phyloP scores from a whole-genome alignment of 805 yeast species.

The Nakazawaea molendinolei region DNA sequence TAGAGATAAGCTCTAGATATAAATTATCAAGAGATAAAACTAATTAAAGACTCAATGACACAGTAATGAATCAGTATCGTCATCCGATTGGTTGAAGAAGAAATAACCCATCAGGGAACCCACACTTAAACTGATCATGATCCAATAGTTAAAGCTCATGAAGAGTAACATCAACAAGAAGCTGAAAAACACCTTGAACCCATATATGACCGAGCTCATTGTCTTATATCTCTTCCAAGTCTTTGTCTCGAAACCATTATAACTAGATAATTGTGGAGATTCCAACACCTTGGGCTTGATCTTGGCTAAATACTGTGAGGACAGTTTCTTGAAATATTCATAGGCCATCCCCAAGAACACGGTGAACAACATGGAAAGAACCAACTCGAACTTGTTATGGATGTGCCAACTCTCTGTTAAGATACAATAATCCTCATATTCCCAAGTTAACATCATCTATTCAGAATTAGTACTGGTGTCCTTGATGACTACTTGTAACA shows the following conservation, averaged over 20 bases:
- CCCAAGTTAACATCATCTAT: conserved; percentile 37
- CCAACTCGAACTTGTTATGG: conserved; percentile 25
- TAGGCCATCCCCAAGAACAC: conserved; percentile 27
- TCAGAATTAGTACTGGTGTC: neutral
- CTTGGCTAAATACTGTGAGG: neutral
- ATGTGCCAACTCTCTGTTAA: conserved; percentile 34
- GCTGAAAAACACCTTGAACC: conserved; percentile 34
- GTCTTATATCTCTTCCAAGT: conserved; percentile 16
- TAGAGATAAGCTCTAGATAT: neutral
- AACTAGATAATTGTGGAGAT: neutral
- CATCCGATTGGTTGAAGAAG: conserved; percentile 11
- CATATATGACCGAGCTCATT: conserved; percentile 28
- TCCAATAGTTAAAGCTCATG: conserved; percentile 42
- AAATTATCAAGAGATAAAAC: neutral
- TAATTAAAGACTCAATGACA: conserved; percentile 1
- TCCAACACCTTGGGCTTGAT: conserved; percentile 3
- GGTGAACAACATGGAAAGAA: conserved; percentile 27
- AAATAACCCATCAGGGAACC: conserved; percentile 36
- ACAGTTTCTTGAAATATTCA: conserved; percentile 25
- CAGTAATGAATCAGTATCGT: conserved; percentile 1
- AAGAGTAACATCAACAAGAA: conserved; percentile 40
- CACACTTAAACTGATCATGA: conserved; percentile 34
- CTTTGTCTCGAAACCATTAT: neutral
- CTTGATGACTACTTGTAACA: neutral
- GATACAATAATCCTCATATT: conserved; percentile 37